A percentile compares a stretch with the other conserved stretches of the same genome.
Evolutionary conservation across 768 basidiomycete species (phyloP).

Genomic region (Termitomyces sp.): DNA sequence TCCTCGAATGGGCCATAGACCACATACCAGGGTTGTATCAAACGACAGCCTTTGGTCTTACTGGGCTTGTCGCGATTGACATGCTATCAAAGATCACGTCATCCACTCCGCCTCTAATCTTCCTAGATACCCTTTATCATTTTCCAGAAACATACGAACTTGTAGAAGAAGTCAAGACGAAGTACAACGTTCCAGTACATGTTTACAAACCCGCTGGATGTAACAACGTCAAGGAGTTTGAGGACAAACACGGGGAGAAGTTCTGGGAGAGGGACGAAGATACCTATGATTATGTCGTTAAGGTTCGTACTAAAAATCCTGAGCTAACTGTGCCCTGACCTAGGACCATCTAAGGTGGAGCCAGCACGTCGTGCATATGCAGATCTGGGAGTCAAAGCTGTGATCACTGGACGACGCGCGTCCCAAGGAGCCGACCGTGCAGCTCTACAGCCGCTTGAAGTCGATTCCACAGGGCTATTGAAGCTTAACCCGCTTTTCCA

Average conservation of each 20-base stretch:
- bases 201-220: constrained; percentile 79
- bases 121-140: constrained; percentile 95
- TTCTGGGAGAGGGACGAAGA: constrained; percentile 89
- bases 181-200: constrained; percentile 69
- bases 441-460: constrained; percentile 77
- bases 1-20: constrained; percentile 80
- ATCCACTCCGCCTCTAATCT: constrained; percentile 78
- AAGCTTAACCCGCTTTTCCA: constrained; percentile 92
- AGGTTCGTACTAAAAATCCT: constrained; percentile 42
- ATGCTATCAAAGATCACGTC: constrained; percentile 85
- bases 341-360: constrained; percentile 60
- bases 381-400: constrained; percentile 69
- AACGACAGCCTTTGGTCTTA: constrained; percentile 95
- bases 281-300: constrained; percentile 87
- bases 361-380: constrained; percentile 87
- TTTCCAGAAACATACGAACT: constrained; percentile 91
- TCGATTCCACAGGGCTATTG: constrained; percentile 84
- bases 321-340: not conserved
- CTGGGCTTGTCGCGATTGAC: constrained; percentile 89
- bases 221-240: constrained; percentile 66
- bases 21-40: constrained; percentile 81
- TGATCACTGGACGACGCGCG: constrained; percentile 93
- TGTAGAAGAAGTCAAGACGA: constrained; percentile 71
- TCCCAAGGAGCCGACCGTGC: constrained; percentile 93
- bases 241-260: constrained; percentile 68